Evolutionary conservation across 2,329 filamentous ascomycete species (phyloP), one percentile per base, ranked within the genome.

Genomic region (Lachnellula willkommii): DNA sequence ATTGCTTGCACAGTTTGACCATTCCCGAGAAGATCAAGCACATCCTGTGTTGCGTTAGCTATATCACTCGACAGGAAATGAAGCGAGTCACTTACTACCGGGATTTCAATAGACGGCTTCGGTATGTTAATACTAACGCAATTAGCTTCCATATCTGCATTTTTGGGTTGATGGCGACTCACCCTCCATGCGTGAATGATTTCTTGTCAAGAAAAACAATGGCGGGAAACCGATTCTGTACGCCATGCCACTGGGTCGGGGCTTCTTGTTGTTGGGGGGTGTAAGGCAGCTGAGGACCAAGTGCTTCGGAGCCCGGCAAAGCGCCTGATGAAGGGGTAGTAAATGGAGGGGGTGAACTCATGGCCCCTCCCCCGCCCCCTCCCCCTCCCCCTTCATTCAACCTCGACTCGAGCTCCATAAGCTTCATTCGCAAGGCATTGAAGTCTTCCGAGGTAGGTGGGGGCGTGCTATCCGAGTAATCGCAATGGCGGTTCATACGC

Each of bases 201-300:
- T 71, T 66, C 6, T 68, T 68, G 59, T 78, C 75, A 6, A 79
- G 69, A 50, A 78, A 77, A 26, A 74, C 69, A 36, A 75, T 69
- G 0, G 71, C 67, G 4, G 75, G 75, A 54, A 78, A 78, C 32
- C 61, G 66, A 49, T 68, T 69, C 15, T 67, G 65, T 28, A 65
- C 56, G n/a, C 51, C 59, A 48, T 64, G 64, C 63, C 65, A 68
- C n/a, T 47, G 26, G 20, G 22, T 15, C 17, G 60, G 57, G 22
- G 53, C 50, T 12, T 66, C 65, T 55, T 65, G 54, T 20, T 60
- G 54, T 20, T 60, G 58, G 5, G 42, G 42, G 8, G 53, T 54
- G 49, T 64, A 69, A 17, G 60, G 48, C 8, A 63, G 48, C 9
- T 59, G 54, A n/a, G 55, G 39, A 28, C 58, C 61, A 37, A 65